Conservation (phyloP, 2,329 filamentous ascomycete genomes). For the Metarhizium humberi region DNA sequence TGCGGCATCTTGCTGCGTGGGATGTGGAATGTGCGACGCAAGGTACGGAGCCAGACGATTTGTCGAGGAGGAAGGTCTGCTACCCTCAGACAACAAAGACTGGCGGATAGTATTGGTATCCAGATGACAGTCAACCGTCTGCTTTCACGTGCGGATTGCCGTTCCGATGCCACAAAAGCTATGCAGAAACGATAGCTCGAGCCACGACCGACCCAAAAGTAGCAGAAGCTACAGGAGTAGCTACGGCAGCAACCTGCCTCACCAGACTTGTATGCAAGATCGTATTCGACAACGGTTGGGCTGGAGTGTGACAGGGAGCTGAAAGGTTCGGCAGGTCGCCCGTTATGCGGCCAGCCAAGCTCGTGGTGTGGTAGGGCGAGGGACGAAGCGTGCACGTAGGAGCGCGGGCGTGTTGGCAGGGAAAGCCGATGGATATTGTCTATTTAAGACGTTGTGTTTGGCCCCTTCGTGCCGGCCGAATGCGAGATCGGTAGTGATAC, state of each 20-base stretch:
- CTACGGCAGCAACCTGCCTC: slow-evolving; percentile 2
- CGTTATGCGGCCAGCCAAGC: slow-evolving; percentile 19
- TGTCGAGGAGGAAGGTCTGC: not conserved
- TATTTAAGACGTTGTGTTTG: not conserved
- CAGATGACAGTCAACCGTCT: not conserved
- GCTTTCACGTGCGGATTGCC: not conserved
- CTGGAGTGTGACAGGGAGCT: not conserved
- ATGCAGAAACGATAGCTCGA: not conserved
- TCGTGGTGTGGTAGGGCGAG: slow-evolving; percentile 1
- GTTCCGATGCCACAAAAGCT: not conserved
- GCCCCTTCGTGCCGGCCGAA: not conserved
- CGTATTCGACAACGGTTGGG: not conserved
- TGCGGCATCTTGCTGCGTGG: slow-evolving; percentile 53
- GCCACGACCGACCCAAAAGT: not conserved
- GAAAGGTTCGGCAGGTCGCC: slow-evolving; percentile 14
- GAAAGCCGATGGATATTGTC: not conserved
- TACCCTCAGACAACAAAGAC: not conserved
- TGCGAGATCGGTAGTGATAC: not conserved
- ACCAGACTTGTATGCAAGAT: not conserved
- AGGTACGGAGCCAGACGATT: not conserved
- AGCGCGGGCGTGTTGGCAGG: not conserved
- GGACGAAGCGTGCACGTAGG: not conserved
- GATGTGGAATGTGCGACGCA: slow-evolving; percentile 1
- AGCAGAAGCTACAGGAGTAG: slow-evolving; percentile 1
- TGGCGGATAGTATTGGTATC: not conserved